Evolutionary conservation across 2,329 filamentous ascomycete species (phyloP).

Genomic region (Colletotrichum noveboracense): DNA sequence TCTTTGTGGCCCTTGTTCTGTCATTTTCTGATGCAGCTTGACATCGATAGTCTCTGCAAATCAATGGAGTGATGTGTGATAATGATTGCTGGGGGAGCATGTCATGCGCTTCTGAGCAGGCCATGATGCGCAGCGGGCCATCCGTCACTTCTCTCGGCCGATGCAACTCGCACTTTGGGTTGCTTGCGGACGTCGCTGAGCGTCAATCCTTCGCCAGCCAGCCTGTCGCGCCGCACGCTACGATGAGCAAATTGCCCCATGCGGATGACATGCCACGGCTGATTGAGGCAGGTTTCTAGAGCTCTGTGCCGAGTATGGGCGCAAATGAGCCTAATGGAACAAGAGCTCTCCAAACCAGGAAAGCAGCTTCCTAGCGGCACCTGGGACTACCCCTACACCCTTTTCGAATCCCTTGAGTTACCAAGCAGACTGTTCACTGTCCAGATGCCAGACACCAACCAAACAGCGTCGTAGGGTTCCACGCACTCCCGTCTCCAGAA

Average conservation of each 20-base stretch:
- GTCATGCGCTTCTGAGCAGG: not conserved
- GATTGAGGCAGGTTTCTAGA: slow-evolving; percentile 22
- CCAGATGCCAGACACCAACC: not conserved
- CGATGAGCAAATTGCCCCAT: slow-evolving; percentile 9
- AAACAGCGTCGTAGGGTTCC: not conserved
- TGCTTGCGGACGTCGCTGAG: not conserved
- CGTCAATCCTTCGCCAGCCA: not conserved
- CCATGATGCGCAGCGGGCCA: not conserved
- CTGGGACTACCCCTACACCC: slow-evolving; percentile 19
- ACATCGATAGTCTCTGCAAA: slow-evolving; percentile 27
- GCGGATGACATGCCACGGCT: slow-evolving; percentile 16
- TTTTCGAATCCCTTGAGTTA: not conserved
- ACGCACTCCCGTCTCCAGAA: slow-evolving; percentile 1
- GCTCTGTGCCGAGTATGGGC: slow-evolving; percentile 8
- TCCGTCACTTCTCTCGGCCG: not conserved
- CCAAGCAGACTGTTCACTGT: not conserved
- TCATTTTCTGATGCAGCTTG: not conserved
- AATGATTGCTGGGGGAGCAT: slow-evolving; percentile 10
- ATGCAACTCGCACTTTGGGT: not conserved
- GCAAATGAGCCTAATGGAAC: slow-evolving; percentile 2
- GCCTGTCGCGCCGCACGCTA: not conserved
- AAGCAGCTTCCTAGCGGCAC: slow-evolving; percentile 12
- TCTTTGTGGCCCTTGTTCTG: not conserved
- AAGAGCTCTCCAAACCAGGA: slow-evolving; percentile 21
- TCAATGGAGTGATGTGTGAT: slow-evolving; percentile 24